Evolutionary conservation across 345 rosid species (phyloP).

Genomic region (Eucalyptus cloeziana): DNA sequence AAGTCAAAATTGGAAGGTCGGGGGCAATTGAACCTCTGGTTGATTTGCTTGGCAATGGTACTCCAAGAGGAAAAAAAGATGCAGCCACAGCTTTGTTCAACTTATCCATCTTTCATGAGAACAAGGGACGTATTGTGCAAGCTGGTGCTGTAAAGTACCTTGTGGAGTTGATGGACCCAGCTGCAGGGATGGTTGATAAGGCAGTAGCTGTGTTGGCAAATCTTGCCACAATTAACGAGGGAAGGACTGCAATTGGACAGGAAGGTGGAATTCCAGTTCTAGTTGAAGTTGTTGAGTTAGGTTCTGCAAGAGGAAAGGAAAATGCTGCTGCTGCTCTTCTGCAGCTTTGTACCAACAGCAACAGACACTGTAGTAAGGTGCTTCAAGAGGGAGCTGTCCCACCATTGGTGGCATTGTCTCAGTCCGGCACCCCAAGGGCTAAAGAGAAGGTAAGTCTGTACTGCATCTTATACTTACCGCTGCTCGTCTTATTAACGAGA

Average conservation of each 20-base stretch:
- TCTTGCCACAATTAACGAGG: slow-evolving; percentile 78
- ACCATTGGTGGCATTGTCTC: slow-evolving; percentile 80
- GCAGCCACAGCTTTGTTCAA: slow-evolving; percentile 90
- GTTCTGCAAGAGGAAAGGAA: slow-evolving; percentile 89
- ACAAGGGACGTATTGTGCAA: slow-evolving; percentile 65
- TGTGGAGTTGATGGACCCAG: slow-evolving; percentile 85
- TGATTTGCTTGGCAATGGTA: slow-evolving; percentile 68
- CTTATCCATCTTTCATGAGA: slow-evolving; percentile 71
- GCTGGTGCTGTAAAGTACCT: slow-evolving; percentile 89
- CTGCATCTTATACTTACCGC: not conserved
- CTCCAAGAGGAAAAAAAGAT: slow-evolving; percentile 82
- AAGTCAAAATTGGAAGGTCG: slow-evolving; percentile 67
- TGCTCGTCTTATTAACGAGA: not conserved
- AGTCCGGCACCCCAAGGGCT: slow-evolving; percentile 81
- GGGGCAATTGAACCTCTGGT: slow-evolving; percentile 88
- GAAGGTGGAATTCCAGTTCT: slow-evolving; percentile 70
- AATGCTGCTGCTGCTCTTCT: slow-evolving; percentile 91
- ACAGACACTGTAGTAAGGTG: slow-evolving; percentile 46
- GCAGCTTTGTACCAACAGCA: slow-evolving; percentile 60
- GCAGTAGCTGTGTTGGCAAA: slow-evolving; percentile 87
- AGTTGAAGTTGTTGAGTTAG: slow-evolving; percentile 95
- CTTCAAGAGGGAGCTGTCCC: slow-evolving; percentile 95
- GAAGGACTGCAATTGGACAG: slow-evolving; percentile 69
- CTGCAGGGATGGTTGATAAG: slow-evolving; percentile 90
- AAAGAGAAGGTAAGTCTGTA: slow-evolving; percentile 64